phyloP scores from a whole-genome alignment of 805 yeast genomes.

The Middelhovenomyces tepae region DNA sequence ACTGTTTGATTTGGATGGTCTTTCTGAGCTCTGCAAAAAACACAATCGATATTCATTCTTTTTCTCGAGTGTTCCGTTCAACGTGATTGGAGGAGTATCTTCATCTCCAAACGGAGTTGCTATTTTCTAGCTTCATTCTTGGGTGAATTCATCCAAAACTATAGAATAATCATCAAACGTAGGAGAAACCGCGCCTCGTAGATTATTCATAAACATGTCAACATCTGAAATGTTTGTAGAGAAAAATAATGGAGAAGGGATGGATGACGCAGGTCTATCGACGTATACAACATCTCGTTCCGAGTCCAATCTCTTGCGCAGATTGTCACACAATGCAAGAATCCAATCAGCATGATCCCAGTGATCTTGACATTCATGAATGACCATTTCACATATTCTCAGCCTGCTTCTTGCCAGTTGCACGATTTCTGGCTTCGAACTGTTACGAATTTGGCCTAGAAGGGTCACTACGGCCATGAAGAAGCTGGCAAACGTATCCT shows the following conservation, averaged over 20 bases:
- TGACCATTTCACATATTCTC: slow-evolving; percentile 11
- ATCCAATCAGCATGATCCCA: slow-evolving; percentile 17
- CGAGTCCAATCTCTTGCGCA: slow-evolving; percentile 9
- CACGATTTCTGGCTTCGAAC: not conserved
- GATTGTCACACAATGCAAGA: slow-evolving; percentile 10
- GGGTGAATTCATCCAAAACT: too few species aligned
- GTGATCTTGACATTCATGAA: slow-evolving; percentile 13
- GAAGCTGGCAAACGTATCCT: slow-evolving; percentile 10
- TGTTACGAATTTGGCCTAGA: slow-evolving; percentile 7
- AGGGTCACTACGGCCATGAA: slow-evolving; percentile 16
- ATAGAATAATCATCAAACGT: too few species aligned
- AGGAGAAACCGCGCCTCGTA: too few species aligned
- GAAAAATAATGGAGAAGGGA: slow-evolving; percentile 2
- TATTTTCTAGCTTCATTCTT: too few species aligned
- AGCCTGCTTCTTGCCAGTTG: slow-evolving; percentile 8
- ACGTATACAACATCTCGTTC: not conserved
- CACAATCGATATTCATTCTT: slow-evolving; percentile 25
- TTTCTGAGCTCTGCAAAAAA: slow-evolving; percentile 22
- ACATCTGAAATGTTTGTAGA: slow-evolving; percentile 3
- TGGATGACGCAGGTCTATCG: too few species aligned
- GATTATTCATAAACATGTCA: too few species aligned
- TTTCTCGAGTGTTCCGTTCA: slow-evolving; percentile 27
- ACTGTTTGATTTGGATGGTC: slow-evolving; percentile 26
- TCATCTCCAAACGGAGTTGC: slow-evolving; percentile 40
- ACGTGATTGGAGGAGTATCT: slow-evolving; percentile 29